A percentile compares a stretch with the other conserved stretches of the same genome.
phyloP scores from a whole-genome alignment of 352 stramenopile genomes.

The Pythium coloratum region DNA sequence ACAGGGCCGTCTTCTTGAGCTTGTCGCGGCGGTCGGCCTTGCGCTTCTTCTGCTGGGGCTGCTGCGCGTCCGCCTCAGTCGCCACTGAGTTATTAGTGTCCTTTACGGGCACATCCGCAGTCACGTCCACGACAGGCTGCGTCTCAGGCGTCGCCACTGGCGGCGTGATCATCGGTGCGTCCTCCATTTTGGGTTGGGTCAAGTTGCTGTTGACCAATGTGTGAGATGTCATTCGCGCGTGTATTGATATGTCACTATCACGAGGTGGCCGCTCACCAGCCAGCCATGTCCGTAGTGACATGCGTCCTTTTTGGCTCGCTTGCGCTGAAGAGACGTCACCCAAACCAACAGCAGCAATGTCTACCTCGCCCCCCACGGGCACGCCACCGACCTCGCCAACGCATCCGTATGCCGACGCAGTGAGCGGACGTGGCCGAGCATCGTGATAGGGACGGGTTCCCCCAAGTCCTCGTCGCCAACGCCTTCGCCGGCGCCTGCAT shows the following conservation, averaged over 20 bases:
- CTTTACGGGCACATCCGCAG: not conserved
- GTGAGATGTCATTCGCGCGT: slow-evolving; percentile 2
- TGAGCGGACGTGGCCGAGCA: no score
- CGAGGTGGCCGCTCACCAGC: slow-evolving; percentile 22
- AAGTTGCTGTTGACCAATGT: slow-evolving; percentile 14
- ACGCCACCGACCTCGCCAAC: no score
- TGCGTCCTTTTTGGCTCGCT: no score
- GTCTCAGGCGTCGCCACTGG: not conserved
- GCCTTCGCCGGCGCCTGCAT: no score
- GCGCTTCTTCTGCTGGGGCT: slow-evolving; percentile 54
- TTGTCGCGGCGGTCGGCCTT: slow-evolving; percentile 61
- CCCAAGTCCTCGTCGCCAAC: no score
- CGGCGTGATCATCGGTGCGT: slow-evolving; percentile 11
- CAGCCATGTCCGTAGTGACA: slow-evolving; percentile 2
- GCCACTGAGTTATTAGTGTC: not conserved
- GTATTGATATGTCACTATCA: slow-evolving; percentile 13
- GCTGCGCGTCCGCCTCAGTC: not conserved
- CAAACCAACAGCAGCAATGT: no score
- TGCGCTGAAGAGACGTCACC: no score
- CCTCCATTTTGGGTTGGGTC: slow-evolving; percentile 2
- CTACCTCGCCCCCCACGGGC: no score
- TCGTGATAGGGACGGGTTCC: no score
- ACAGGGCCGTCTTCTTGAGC: slow-evolving; percentile 77
- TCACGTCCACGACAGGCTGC: not conserved
- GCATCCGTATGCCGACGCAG: no score